These are phyloP conservation scores for Alternaria arbusti DNA, from an alignment of 2,329 filamentous ascomycete genomes.

Conservation along the genomic window DNA sequence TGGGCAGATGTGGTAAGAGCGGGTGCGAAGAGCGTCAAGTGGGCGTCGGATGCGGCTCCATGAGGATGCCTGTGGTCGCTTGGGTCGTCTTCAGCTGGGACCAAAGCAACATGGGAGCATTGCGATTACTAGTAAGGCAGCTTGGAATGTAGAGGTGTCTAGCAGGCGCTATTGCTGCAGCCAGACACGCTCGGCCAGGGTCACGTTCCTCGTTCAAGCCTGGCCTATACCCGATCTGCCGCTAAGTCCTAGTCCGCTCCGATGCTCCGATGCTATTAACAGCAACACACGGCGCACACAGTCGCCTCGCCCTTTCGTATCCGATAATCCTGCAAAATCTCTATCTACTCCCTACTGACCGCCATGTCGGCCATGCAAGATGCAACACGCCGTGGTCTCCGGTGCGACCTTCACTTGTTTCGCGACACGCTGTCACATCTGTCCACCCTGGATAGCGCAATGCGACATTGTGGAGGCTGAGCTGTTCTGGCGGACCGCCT, in stretches of 20 bases:
- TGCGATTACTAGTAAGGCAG: neutral
- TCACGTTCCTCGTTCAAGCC: slow-evolving; percentile 10
- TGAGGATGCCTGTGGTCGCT: neutral
- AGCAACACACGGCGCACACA: neutral
- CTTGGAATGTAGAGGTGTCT: neutral
- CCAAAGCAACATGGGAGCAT: slow-evolving; percentile 6
- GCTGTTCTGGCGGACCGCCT: slow-evolving; percentile 10
- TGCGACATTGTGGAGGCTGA: slow-evolving; percentile 11
- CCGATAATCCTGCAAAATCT: slow-evolving; percentile 1
- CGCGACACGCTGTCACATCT: slow-evolving; percentile 4
- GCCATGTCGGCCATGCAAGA: neutral
- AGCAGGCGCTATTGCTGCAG: slow-evolving; percentile 11
- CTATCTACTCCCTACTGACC: neutral
- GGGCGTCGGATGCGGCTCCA: neutral
- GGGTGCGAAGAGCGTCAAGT: slow-evolving; percentile 4
- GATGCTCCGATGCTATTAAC: slow-evolving; percentile 10
- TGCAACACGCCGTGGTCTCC: neutral
- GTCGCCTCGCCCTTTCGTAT: slow-evolving; percentile 2
- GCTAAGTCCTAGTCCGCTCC: slow-evolving; percentile 5
- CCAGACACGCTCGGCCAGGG: slow-evolving; percentile 2
- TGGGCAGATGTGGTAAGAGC: slow-evolving; percentile 4
- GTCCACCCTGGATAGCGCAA: neutral
- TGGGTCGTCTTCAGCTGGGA: neutral
- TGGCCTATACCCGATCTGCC: slow-evolving; percentile 11
- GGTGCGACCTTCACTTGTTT: neutral